Evolutionary conservation across 2,329 filamentous ascomycete genomes (phyloP).

Genomic region (Lasiodiplodia gonubiensis): DNA sequence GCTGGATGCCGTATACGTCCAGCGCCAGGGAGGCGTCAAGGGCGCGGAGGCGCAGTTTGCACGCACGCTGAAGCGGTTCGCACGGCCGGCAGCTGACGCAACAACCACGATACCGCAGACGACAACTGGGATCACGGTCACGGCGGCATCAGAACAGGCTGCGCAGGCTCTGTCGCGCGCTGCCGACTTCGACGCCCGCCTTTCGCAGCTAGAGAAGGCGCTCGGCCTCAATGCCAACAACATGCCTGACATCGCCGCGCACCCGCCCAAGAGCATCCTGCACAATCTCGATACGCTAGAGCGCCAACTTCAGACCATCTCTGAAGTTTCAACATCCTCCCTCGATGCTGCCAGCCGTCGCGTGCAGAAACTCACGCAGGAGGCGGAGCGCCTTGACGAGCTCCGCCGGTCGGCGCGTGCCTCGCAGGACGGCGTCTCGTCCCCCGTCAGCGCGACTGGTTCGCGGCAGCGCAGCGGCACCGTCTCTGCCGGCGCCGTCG

Average conservation of each 20-base stretch:
- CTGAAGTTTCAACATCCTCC: constrained; percentile 72
- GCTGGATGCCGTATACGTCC: constrained; percentile 67
- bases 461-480: constrained; percentile 23
- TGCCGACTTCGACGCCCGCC: constrained; percentile 84
- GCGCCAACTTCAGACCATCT: constrained; percentile 77
- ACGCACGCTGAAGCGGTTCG: constrained; percentile 43
- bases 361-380: constrained; percentile 71
- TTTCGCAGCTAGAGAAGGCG: constrained; percentile 77
- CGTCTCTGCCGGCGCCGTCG: background rate
- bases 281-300: constrained; percentile 82
- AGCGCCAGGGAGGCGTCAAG: constrained; percentile 42
- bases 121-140: background rate
- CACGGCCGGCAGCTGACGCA: constrained; percentile 27
- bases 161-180: constrained; percentile 75
- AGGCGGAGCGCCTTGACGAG: constrained; percentile 75
- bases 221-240: constrained; percentile 78
- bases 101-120: constrained; percentile 14
- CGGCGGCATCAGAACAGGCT: constrained; percentile 34
- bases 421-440: constrained; percentile 17
- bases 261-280: constrained; percentile 70
- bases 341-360: constrained; percentile 74
- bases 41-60: constrained; percentile 46
- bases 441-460: background rate
- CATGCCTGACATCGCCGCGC: constrained; percentile 64
- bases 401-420: constrained; percentile 37